Evolutionary conservation across 139 green algal species (phyloP), one percentile per base, ranked within the genome.

Genomic region (Yamagishiella unicocca): DNA sequence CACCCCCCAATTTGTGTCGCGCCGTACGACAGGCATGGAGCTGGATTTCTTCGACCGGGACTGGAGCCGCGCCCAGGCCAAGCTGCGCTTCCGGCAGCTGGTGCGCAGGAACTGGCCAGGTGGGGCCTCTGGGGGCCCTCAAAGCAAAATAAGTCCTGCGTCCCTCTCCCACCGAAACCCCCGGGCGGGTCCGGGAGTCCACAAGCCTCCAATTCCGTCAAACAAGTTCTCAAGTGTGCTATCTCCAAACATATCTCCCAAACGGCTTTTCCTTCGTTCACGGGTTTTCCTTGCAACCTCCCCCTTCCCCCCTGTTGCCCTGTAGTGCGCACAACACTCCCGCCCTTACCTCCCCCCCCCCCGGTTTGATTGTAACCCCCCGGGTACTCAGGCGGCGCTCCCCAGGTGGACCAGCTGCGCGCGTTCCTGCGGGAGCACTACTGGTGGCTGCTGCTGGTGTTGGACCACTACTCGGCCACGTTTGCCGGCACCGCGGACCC

Each of bases 381-480:
- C n/a, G n/a, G n/a, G 31, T 42, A 4, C 33, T 5, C 79, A 85
- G 79, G 40, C 43, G 79, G 78, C 37, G 27, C 61, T 17, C 7
- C 61, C 42, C 79, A 85, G 58, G 61, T 75, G 76, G 85, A 89
- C 2, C 50, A 25, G 35, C 25, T 82, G 8, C 31, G 50, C 24
- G 10, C 45, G 27, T 6, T 66, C n/a, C 43, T 89, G 27, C 50
- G 55, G 24, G 35, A 64, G 14, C 66, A 64, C 9, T 89, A 91
- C 88, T 38, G 22, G 9, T 31, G 46, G 40, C n/a, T 92, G 61
- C 38, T 84, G 43, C 86, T 61, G 0, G 25, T 90, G 14, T 90
- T 90, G 55, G 83, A 92, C 72, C 88, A 78, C 42, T 89, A 89
- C 45, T 62, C 76, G 21, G 80, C 45, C 19, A 40, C 89, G 43